phyloP scores from a whole-genome alignment of 176 grass and related monocot genomes.

The Bromus sterilis region DNA sequence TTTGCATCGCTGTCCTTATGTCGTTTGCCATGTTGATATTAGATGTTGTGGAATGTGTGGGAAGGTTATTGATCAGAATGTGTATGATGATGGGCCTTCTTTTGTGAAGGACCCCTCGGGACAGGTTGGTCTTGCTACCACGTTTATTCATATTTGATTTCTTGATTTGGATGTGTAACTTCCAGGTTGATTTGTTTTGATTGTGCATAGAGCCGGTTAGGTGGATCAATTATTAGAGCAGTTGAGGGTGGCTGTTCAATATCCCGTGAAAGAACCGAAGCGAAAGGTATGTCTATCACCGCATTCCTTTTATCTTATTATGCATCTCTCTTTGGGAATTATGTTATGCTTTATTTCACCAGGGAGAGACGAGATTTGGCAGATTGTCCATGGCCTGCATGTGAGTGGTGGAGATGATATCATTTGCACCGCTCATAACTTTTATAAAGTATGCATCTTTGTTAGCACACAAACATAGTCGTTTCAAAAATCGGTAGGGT shows the following conservation, averaged over 20 bases:
- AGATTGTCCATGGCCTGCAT: slow-evolving; percentile 51
- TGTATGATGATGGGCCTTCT: slow-evolving; percentile 33
- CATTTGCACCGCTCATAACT: slow-evolving; percentile 45
- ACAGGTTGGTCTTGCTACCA: slow-evolving; percentile 23
- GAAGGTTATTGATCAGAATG: slow-evolving; percentile 65
- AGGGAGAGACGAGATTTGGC: slow-evolving; percentile 67
- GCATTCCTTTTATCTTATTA: slow-evolving; percentile 2
- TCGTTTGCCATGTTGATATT: slow-evolving; percentile 21
- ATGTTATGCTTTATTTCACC: slow-evolving; percentile 19
- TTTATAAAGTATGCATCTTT: slow-evolving; percentile 49
- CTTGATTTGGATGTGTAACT: background rate
- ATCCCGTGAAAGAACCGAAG: slow-evolving; percentile 76
- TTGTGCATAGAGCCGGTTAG: slow-evolving; percentile 33
- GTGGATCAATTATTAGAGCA: slow-evolving; percentile 32
- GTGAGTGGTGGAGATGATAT: slow-evolving; percentile 70
- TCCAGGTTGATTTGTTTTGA: slow-evolving; percentile 2
- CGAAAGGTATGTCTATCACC: slow-evolving; percentile 31
- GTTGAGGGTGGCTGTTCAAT: slow-evolving; percentile 52
- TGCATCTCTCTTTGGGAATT: background rate
- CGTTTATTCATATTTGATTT: background rate
- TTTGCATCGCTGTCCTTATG: background rate
- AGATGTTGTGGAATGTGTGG: slow-evolving; percentile 65
- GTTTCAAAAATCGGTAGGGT: slow-evolving; percentile 10
- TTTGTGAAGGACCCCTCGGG: slow-evolving; percentile 47
- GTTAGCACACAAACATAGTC: background rate